Base-by-base conservation (phyloP, 495 filamentous ascomycete genomes). In the Corynascus novoguineensis region DNA sequence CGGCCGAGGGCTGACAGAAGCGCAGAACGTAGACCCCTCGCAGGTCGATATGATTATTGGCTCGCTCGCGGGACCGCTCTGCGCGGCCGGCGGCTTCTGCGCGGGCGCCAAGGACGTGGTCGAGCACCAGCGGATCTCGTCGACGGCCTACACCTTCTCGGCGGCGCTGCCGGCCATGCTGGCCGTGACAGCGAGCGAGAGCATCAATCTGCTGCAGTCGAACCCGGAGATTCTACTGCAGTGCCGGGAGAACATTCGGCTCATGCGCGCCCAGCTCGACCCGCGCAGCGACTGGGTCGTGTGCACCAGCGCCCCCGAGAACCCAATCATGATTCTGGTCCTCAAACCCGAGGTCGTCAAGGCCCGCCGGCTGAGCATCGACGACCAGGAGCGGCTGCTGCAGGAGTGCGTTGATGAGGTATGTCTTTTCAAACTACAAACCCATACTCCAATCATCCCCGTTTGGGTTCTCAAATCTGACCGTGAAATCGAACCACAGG, bases 1-100 rank as follows among this genome's bases (percentile, higher is more conserved):
- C 35, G 95, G 95, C 29, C 83, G 90, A 35, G 93, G 93, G 50
- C 74, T 97, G 25, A 97, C 93, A 1, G 95, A 98, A 68, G 88
- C 92, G 24, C 92, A 96, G 61, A 96, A 97, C 63, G 91, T 97
- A 15, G 95, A 97, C 71, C 84, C 90, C 0, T 80, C 82, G 0
- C 84, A 90, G 50, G 85, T 97, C 47, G 93, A 98, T 70, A 95
- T 97, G 89, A 91, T 97, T 50, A 80, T 97, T 58, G 95, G 95
- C 32, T 95, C 91, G 46, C 81, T 98, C 29, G 86, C 93, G 12
- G 90, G 95, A 28, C 86, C 90, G 17, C 78, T 97, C 41, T 90
- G 92, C 66, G 90, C 89, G 11, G 93, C 90, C 42, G 93, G 93
- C 55, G 93, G 93, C 28, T 98, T 98, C 77, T 98, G 93, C 68